Evolutionary conservation across 2,329 filamentous ascomycete genomes (phyloP).

Genomic region (Penicillium fuscoglaucum): DNA sequence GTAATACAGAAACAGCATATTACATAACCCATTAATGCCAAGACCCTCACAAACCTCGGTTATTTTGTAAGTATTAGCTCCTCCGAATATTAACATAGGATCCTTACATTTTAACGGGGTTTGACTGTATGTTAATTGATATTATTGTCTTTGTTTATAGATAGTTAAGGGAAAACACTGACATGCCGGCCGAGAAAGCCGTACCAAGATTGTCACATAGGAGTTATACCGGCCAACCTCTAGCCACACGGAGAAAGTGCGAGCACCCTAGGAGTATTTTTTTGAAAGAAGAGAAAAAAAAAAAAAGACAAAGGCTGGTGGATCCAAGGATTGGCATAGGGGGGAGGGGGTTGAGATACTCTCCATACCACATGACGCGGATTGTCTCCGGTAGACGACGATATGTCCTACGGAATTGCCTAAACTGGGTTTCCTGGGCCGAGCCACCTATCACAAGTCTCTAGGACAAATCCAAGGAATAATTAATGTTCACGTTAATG

Average conservation of each 20-base stretch:
- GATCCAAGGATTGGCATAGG: not conserved
- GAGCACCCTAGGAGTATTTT: not conserved
- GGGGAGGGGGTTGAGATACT: not conserved
- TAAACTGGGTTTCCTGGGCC: not conserved
- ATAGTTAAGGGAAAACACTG: not conserved
- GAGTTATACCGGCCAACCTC: constrained; percentile 6
- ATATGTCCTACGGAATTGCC: too few relatives aligned
- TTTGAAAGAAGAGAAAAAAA: too few relatives aligned
- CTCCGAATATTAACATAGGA: too few relatives aligned
- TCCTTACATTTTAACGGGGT: too few relatives aligned
- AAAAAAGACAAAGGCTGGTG: too few relatives aligned
- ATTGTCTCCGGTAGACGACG: not conserved
- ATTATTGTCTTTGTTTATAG: not conserved
- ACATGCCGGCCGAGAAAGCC: not conserved
- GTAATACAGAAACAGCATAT: too few relatives aligned
- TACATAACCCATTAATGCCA: too few relatives aligned
- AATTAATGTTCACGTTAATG: not conserved
- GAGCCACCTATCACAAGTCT: not conserved
- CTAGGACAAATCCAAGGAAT: not conserved
- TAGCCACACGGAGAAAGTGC: constrained; percentile 8
- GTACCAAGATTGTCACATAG: not conserved
- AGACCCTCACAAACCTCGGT: too few relatives aligned
- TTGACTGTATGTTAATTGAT: not conserved
- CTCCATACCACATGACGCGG: not conserved
- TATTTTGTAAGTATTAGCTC: too few relatives aligned